Conservation (phyloP, 441 rosid species). For the Lepidium campestre region DNA sequence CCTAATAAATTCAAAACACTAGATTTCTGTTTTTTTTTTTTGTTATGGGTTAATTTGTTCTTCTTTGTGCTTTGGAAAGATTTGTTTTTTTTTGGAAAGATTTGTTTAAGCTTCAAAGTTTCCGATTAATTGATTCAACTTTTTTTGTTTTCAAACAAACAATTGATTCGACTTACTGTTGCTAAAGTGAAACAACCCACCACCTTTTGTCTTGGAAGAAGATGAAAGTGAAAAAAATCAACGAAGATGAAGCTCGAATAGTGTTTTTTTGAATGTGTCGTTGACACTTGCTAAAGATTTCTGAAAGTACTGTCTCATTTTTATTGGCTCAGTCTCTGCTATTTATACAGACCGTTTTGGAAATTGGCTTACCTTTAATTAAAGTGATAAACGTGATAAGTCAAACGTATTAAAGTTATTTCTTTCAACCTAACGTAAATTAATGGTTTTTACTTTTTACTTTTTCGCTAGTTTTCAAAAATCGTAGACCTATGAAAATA, state of each 20-base stretch:
- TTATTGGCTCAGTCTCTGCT: slow-evolving; percentile 14
- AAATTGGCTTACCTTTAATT: neutral
- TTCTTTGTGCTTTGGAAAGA: too few relatives aligned
- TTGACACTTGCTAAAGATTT: neutral
- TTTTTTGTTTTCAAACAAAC: too few relatives aligned
- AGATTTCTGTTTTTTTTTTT: too few relatives aligned
- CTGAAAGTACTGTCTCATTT: neutral
- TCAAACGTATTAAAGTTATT: slow-evolving; percentile 5
- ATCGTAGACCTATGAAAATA: neutral
- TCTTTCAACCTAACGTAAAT: neutral
- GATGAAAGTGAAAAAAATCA: neutral
- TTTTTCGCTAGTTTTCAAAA: neutral
- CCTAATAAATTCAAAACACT: too few relatives aligned
- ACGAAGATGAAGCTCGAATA: neutral
- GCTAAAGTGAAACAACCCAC: too few relatives aligned
- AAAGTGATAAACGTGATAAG: neutral
- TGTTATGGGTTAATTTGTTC: too few relatives aligned
- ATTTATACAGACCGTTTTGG: slow-evolving; percentile 10
- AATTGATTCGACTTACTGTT: too few relatives aligned
- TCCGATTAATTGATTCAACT: too few relatives aligned
- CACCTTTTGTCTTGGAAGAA: neutral
- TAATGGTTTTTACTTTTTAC: neutral
- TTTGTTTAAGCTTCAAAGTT: too few relatives aligned
- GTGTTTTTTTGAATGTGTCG: neutral
- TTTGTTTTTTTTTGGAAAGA: too few relatives aligned